phyloP scores from a whole-genome alignment of 352 stramenopile genomes.

The Saprolegnia parasitica region DNA sequence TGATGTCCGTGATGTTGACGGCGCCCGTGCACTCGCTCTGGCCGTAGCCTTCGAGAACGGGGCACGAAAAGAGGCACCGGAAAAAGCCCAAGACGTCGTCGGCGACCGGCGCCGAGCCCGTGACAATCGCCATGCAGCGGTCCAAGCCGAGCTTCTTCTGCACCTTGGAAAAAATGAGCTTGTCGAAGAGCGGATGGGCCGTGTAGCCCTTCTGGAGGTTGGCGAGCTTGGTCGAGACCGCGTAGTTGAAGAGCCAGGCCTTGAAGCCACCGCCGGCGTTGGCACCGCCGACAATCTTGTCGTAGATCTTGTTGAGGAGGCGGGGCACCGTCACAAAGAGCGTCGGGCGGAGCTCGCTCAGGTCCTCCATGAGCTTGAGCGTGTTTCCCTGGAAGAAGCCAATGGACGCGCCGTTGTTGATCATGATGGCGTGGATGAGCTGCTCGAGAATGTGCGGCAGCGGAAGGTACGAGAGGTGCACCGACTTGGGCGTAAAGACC shows the following conservation, averaged over 20 bases:
- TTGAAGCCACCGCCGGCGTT: constrained; percentile 57
- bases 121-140: constrained; percentile 65
- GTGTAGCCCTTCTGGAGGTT: constrained; percentile 47
- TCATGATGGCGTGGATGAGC: constrained; percentile 37
- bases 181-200: constrained; percentile 77
- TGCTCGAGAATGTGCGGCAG: constrained; percentile 89
- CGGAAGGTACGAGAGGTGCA: constrained; percentile 78
- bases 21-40: constrained; percentile 82
- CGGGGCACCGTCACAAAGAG: constrained; percentile 76
- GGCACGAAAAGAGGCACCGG: constrained; percentile 63
- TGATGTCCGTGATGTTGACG: constrained; percentile 44
- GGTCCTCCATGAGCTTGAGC: constrained; percentile 75
- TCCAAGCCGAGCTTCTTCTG: constrained; percentile 75
- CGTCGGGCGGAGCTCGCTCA: constrained; percentile 72
- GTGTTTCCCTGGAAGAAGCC: constrained; percentile 82
- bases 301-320: constrained; percentile 88
- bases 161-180: constrained; percentile 61
- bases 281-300: constrained; percentile 61
- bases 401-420: constrained; percentile 58
- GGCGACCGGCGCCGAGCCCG: constrained; percentile 76
- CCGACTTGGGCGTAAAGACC: not conserved
- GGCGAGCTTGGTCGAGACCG: constrained; percentile 54
- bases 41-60: constrained; percentile 83
- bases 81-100: constrained; percentile 83
- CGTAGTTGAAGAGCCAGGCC: constrained; percentile 71